phyloP scores from a whole-genome alignment of 805 yeast genomes.

The Monosporozyma aerobia region DNA sequence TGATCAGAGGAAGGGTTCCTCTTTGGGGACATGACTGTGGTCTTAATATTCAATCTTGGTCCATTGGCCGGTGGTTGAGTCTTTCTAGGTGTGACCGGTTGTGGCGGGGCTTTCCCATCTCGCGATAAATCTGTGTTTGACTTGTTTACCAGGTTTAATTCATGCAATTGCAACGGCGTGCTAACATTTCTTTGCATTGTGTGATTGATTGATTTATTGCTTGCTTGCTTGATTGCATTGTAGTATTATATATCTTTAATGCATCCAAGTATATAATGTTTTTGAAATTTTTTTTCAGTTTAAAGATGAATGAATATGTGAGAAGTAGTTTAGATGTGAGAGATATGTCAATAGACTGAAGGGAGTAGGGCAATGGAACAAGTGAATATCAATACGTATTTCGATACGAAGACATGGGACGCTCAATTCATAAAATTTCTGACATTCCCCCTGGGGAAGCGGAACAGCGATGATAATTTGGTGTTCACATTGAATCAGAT shows the following conservation, averaged over 20 bases:
- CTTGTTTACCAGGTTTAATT: conserved; percentile 21
- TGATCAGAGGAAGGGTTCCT: background rate
- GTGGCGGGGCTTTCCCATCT: background rate
- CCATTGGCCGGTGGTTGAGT: conserved; percentile 2
- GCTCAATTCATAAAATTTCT: background rate
- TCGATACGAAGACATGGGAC: background rate
- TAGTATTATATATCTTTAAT: no score
- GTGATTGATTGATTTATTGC: background rate
- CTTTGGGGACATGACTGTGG: conserved; percentile 2
- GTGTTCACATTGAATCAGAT: conserved; percentile 1
- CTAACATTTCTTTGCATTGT: conserved; percentile 11
- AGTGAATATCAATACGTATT: background rate
- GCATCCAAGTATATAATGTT: no score
- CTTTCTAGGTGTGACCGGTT: conserved; percentile 2
- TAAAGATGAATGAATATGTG: background rate
- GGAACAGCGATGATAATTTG: background rate
- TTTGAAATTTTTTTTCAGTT: background rate
- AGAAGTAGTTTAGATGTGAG: no score
- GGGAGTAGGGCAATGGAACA: background rate
- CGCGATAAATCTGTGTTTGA: conserved; percentile 3
- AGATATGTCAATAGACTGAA: no score
- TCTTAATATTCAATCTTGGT: conserved; percentile 1
- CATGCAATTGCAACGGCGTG: conserved; percentile 18
- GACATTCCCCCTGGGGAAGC: background rate
- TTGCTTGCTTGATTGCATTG: background rate